These are phyloP conservation scores for Thuja plicata DNA, from an alignment of 83 land plant species.

Conservation along the genomic window DNA sequence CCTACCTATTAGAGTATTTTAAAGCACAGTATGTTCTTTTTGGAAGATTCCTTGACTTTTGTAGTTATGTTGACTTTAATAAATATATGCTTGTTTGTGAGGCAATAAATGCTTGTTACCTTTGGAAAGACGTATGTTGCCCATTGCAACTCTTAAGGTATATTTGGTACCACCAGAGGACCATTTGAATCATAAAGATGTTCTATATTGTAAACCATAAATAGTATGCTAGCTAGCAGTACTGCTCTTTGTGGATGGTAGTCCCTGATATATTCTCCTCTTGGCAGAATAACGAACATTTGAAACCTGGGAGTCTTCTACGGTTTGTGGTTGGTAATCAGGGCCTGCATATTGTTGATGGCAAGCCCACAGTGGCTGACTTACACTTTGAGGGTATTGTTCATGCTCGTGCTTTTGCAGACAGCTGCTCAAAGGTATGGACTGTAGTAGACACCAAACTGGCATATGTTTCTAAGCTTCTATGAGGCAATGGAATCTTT, in stretches of 20 bases:
- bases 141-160: neutral
- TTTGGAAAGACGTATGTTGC: neutral
- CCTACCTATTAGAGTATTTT: neutral
- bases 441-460: neutral
- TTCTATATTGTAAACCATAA: neutral
- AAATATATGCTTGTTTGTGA: neutral
- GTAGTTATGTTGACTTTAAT: neutral
- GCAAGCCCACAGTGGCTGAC: conserved; percentile 73
- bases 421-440: conserved; percentile 87
- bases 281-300: conserved; percentile 4
- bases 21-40: neutral
- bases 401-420: conserved; percentile 83
- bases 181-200: neutral
- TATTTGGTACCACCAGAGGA: neutral
- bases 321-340: conserved; percentile 79
- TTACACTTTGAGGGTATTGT: conserved; percentile 65
- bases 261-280: neutral
- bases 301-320: conserved; percentile 69
- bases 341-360: conserved; percentile 70
- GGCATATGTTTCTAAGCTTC: neutral
- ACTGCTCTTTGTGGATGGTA: neutral
- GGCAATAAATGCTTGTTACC: neutral
- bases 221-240: neutral
- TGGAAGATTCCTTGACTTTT: neutral
- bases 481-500: neutral